These are phyloP conservation scores for Russula foetens DNA, from an alignment of 768 basidiomycete genomes.

Conservation along the genomic window DNA sequence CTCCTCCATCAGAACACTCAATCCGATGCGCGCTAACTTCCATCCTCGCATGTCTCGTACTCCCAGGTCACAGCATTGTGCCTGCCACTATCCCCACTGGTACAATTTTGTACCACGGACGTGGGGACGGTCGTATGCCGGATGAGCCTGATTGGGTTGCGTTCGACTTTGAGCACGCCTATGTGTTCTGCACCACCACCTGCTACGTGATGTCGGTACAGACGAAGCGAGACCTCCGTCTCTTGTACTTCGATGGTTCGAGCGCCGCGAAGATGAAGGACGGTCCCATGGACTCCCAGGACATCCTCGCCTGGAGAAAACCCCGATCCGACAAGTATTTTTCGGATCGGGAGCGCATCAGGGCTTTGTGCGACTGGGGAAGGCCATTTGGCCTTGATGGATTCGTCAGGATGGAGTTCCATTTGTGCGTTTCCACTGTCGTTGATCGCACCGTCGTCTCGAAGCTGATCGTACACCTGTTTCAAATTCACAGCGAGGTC, in stretches of 20 bases:
- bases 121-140: neutral
- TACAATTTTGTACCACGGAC: constrained; percentile 19
- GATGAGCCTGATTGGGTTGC: constrained; percentile 14
- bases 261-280: constrained; percentile 20
- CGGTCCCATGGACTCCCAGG: constrained; percentile 31
- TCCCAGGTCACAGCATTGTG: constrained; percentile 13
- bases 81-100: constrained; percentile 13
- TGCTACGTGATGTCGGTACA: constrained; percentile 9
- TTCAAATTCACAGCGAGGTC: constrained; percentile 13
- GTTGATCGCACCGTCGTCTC: neutral
- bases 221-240: constrained; percentile 12
- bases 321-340: constrained; percentile 16
- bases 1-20: neutral
- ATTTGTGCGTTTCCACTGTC: constrained; percentile 12
- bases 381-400: constrained; percentile 27
- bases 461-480: neutral
- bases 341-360: constrained; percentile 25
- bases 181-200: neutral
- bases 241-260: constrained; percentile 17
- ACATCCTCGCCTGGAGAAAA: constrained; percentile 29
- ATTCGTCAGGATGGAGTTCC: constrained; percentile 23
- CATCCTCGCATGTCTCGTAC: neutral
- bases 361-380: constrained; percentile 30
- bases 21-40: neutral
- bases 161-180: constrained; percentile 17